Base-by-base conservation (phyloP, 2,329 filamentous ascomycete genomes). In the Fusarium irregulare region DNA sequence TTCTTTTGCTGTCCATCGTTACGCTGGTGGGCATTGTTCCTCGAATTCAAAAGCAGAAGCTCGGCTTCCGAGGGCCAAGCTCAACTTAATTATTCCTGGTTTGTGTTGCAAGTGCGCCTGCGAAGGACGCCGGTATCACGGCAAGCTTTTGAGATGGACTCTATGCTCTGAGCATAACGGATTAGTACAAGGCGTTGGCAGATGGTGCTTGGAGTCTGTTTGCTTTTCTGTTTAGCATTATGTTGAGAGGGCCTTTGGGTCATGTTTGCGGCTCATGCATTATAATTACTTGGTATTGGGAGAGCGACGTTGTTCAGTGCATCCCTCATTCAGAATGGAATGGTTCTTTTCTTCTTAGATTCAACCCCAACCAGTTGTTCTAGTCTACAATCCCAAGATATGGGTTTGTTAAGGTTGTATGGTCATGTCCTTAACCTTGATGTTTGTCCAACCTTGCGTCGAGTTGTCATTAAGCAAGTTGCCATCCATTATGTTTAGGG, bases 31-130 rank as follows among this genome's bases (percentile, higher is more conserved):
- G 96, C 0, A 81, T 97, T 18, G 85, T 92, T 62, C 91, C 94
- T 10, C 87, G 95, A 68, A 89, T 98, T 66, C 92, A 93, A 83
- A 88, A 91, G 82, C 86, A 89, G 67, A 98, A 98, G 84, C 83
- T 98, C 61, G 93, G 93, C 1, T 74, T 81, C 56, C 67, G 70
- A 48, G 66, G 60, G 14, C 66, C 65, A 41, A 54, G 44, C 21
- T 58, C 57, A 16, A 62, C 48, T 49, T 75, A 42, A 70, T 18
- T 23, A 3, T 30, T 30, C n/a, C 27, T 65, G 41, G 18, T 12
- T 14, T 23, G 12, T 12, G 23, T 30, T 21, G n/a, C n/a, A 23
- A 10, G 3, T 27, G 28, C 18, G 6, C n/a, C 18, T n/a, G 12
- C 10, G 5, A 27, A 41, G 21, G 4, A 7, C 10, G 13, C n/a